Evolutionary conservation across 1,139 yeast genomes (phyloP).

Genomic region (Komagataea norvegica): DNA sequence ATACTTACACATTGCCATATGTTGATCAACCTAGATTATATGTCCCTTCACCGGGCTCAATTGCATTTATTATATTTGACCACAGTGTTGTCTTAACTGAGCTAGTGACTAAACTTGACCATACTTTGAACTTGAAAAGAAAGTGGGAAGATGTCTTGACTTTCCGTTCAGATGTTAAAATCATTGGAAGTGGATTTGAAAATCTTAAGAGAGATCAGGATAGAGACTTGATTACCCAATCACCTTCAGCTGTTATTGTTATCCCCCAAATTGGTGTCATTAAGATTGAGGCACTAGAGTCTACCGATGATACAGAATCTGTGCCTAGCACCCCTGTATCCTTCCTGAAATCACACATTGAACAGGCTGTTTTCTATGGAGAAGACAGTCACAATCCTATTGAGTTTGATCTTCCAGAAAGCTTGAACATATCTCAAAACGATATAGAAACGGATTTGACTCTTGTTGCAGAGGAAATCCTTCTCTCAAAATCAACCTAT

Average conservation of each 20-base stretch:
- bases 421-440: slow-evolving; percentile 31
- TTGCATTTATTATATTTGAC: slow-evolving; percentile 60
- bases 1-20: slow-evolving; percentile 35
- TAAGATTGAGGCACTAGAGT: slow-evolving; percentile 42
- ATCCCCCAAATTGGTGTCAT: slow-evolving; percentile 62
- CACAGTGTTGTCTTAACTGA: slow-evolving; percentile 65
- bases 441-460: slow-evolving; percentile 46
- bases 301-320: slow-evolving; percentile 17
- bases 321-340: slow-evolving; percentile 25
- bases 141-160: slow-evolving; percentile 78
- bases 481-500: slow-evolving; percentile 43
- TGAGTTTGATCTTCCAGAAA: slow-evolving; percentile 49
- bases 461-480: slow-evolving; percentile 49
- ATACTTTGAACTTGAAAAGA: slow-evolving; percentile 37
- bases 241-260: slow-evolving; percentile 47
- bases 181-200: slow-evolving; percentile 62
- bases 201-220: slow-evolving; percentile 16
- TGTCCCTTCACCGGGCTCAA: slow-evolving; percentile 56
- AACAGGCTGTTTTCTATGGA: slow-evolving; percentile 67
- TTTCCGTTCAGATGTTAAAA: slow-evolving; percentile 47
- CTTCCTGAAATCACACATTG: slow-evolving; percentile 64
- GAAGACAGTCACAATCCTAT: slow-evolving; percentile 40
- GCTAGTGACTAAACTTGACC: slow-evolving; percentile 45
- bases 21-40: slow-evolving; percentile 43
- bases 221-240: slow-evolving; percentile 25